Evolutionary conservation across 768 basidiomycete species (phyloP), one percentile per base, ranked within the genome.

Genomic region (Wakefieldia striispora): DNA sequence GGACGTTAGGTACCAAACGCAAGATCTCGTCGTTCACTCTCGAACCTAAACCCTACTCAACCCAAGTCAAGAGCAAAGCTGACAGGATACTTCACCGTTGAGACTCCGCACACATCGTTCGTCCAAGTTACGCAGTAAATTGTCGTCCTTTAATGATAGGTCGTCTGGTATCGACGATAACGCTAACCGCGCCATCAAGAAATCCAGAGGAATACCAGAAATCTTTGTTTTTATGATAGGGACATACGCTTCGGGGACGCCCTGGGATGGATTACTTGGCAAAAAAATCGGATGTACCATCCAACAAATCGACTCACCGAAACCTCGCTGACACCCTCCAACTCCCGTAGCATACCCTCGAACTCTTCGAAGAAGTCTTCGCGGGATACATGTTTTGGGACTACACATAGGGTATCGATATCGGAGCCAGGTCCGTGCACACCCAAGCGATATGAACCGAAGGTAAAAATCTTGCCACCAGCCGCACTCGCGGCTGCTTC

Each of bases 391-490:
- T 97, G 94, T 68, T 95, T 92, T 7, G 97, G 97, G 33, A 95
- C 97, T 31, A 98, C 95, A 64, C 92, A 90, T 19, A 99, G 73
- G n/a, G 95, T 97, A 75, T 99, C 97, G 67, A 99, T 97, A 80
- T 99, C 95, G 42, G 87, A 78, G 3, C 91, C 89, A 31, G 95
- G 97, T 12, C 91, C 92, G 69, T 98, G 97, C 19, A 98, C 97
- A 51, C 97, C 97, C 42, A 99, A 75, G 60, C 97, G 88, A 76
- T 97, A 98, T 44, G 95, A 97, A 36, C 97, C 97, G 69, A 95
- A 99, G 7, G 97, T 98, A 69, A 93, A 99, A 66, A 99, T 98
- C 76, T 98, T 95, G 56, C 95, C 97, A 44, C 97, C 97, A 9
- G 97, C 92, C 41, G 90, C 85, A 44, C 72, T 81, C 9, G 95